Base-by-base conservation (phyloP, 176 grass and related monocot species). In the Lolium multiflorum region DNA sequence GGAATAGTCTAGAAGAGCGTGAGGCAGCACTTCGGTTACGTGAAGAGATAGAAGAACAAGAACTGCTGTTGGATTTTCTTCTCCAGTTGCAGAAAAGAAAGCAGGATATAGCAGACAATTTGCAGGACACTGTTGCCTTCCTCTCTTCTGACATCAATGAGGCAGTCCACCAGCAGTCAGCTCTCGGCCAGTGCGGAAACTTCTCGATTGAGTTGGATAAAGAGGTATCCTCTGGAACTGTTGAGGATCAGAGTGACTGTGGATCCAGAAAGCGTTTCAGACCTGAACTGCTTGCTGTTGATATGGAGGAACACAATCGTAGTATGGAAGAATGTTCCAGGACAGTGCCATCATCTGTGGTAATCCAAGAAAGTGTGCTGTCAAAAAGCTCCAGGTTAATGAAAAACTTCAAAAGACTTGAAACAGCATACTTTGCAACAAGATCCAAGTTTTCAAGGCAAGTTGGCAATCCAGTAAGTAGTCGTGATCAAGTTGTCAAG, bases 351-450 rank as follows among this genome's bases (percentile, higher is more conserved):
- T 86, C 76, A 48, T 86, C 76, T 39, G 77, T 80, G 58, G 48
- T 82, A 25, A 93, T 91, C 76, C 84, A 95, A 84, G 94, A 93
- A 87, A 93, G 60, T 85, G 83, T 94, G 81, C 59, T 96, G 57
- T 94, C 92, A 55, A 99, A 94, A 92, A 99, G 90, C 68, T 91
- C 94, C 35, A 91, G 92, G 47, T 84, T 99, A 76, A 99, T 99
- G 94, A 96, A 94, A 71, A 99, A 99, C 87, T 99, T 94, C 68
- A 93, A 90, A 93, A 99, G 94, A 88, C 85, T 99, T 75, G 97
- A 96, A 89, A 88, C 89, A 46, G 94, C 91, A 71, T 99, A 99
- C 84, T 96, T 99, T 86, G 83, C 89, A 64, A 89, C 92, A 49
- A 87, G 97, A 66, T 94, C 89, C 69, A 81, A 86, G 70, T 78